A percentile compares a stretch with the other conserved stretches of the same genome.
Conservation (phyloP, 2,329 filamentous ascomycete genomes). For the Neonectria neomacrospora region DNA sequence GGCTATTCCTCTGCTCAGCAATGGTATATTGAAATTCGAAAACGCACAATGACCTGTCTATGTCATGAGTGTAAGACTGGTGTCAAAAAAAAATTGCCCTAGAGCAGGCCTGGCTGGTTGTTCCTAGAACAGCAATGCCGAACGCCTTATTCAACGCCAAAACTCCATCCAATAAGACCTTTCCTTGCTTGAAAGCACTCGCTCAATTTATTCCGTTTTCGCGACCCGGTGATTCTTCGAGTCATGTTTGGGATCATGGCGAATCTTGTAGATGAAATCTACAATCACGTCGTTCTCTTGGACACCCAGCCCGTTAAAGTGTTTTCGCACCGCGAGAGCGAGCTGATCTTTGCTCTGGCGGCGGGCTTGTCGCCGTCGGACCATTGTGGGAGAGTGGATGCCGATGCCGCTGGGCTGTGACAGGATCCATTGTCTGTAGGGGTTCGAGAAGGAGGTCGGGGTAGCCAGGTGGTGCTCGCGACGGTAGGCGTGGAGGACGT, state of each 20-base stretch:
- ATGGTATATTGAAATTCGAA: conserved; percentile 43
- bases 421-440: conserved; percentile 71
- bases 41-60: conserved; percentile 31
- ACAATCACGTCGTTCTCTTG: conserved; percentile 87
- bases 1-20: conserved; percentile 27
- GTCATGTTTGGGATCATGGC: conserved; percentile 47
- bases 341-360: conserved; percentile 79
- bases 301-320: conserved; percentile 83
- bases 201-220: conserved; percentile 11
- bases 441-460: conserved; percentile 74
- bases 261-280: conserved; percentile 78
- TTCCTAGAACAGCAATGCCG: conserved; percentile 7
- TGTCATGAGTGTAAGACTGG: conserved; percentile 23
- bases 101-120: conserved; percentile 27
- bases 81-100: conserved; percentile 34
- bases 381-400: conserved; percentile 80
- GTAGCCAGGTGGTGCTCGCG: conserved; percentile 77
- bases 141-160: conserved; percentile 23
- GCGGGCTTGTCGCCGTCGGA: conserved; percentile 69
- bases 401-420: conserved; percentile 73
- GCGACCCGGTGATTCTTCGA: conserved; percentile 39
- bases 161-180: conserved; percentile 28
- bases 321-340: conserved; percentile 78
- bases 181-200: neutral
- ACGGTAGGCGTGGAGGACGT: conserved; percentile 79